Conservation (phyloP, 2,329 filamentous ascomycete genomes). For the Torrubiella hemipterigena region DNA sequence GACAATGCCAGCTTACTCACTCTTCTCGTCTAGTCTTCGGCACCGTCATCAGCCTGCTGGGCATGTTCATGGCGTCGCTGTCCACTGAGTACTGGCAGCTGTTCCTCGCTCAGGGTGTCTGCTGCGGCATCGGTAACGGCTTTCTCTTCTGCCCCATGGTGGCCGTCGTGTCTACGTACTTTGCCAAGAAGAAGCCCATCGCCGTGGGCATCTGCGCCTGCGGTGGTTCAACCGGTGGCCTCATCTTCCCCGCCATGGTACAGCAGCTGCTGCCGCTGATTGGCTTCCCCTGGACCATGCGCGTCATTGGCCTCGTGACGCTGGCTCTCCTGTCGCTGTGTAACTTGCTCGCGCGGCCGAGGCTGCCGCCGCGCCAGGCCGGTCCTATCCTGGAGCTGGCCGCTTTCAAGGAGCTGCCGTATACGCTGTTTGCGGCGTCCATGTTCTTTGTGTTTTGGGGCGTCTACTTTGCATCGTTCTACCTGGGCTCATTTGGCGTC, state of each 20-base stretch:
- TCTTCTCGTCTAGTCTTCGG: too few species aligned
- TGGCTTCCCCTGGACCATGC: slow-evolving; percentile 6
- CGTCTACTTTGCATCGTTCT: slow-evolving; percentile 3
- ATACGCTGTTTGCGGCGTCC: slow-evolving; percentile 1
- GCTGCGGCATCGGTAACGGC: slow-evolving; percentile 34
- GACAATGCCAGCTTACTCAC: too few species aligned
- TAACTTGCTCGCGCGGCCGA: slow-evolving; percentile 1
- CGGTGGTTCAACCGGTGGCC: slow-evolving; percentile 38
- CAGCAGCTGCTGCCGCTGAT: background rate
- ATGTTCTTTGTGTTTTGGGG: slow-evolving; percentile 2
- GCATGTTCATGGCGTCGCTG: slow-evolving; percentile 27
- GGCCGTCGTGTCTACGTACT: slow-evolving; percentile 45
- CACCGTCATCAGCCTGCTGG: too few species aligned
- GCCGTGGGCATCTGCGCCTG: slow-evolving; percentile 44
- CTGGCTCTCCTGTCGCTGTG: slow-evolving; percentile 2
- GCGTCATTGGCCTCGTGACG: slow-evolving; percentile 6
- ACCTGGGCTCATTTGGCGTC: slow-evolving; percentile 1
- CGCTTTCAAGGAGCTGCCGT: slow-evolving; percentile 2
- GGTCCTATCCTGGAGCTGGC: background rate
- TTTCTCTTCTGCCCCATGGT: slow-evolving; percentile 41
- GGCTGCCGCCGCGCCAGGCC: slow-evolving; percentile 1
- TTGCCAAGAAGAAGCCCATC: slow-evolving; percentile 35
- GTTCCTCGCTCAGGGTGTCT: slow-evolving; percentile 33
- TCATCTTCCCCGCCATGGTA: slow-evolving; percentile 33
- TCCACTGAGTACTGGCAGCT: slow-evolving; percentile 30